A percentile compares a stretch with the other conserved stretches of the same genome.
These are phyloP conservation scores for Sporobolomyces phaffii DNA, from an alignment of 768 basidiomycete species.

Conservation along the genomic window DNA sequence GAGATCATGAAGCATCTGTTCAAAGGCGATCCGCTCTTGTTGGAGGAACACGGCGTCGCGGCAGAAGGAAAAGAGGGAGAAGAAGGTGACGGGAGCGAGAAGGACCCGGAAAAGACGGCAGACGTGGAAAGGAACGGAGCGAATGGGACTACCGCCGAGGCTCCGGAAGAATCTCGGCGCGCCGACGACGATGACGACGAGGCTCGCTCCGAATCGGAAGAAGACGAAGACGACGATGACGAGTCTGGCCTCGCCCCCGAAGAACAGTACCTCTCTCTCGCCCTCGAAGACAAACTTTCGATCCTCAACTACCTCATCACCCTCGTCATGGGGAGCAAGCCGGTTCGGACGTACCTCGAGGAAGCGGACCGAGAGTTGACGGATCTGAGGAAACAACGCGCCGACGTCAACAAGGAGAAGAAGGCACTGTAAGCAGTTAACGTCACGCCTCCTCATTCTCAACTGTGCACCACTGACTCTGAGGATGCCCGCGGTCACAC, in stretches of 20 bases:
- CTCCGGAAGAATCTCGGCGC: neutral
- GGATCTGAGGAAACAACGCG: conserved; percentile 87
- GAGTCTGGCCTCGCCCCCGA: conserved; percentile 51
- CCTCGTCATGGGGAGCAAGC: conserved; percentile 80
- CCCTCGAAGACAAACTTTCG: conserved; percentile 62
- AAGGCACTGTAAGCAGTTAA: conserved; percentile 68
- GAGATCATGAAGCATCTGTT: conserved; percentile 41
- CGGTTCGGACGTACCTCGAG: conserved; percentile 82
- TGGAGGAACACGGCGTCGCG: conserved; percentile 45
- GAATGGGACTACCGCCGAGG: neutral
- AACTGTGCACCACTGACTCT: too few species aligned
- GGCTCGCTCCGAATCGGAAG: too few species aligned
- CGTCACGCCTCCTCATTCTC: too few species aligned
- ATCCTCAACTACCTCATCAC: conserved; percentile 85
- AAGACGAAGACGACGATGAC: conserved; percentile 46
- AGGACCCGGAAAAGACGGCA: neutral
- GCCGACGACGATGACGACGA: neutral
- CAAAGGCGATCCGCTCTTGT: conserved; percentile 17
- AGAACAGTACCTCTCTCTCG: conserved; percentile 35
- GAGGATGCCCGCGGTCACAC: neutral
- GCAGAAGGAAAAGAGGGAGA: conserved; percentile 41
- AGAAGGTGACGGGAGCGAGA: conserved; percentile 24
- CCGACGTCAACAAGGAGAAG: conserved; percentile 83
- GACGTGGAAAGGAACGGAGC: neutral
- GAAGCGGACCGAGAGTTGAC: conserved; percentile 82